Conservation (phyloP, 768 basidiomycete species). For the Chlorophyllum brunneum region DNA sequence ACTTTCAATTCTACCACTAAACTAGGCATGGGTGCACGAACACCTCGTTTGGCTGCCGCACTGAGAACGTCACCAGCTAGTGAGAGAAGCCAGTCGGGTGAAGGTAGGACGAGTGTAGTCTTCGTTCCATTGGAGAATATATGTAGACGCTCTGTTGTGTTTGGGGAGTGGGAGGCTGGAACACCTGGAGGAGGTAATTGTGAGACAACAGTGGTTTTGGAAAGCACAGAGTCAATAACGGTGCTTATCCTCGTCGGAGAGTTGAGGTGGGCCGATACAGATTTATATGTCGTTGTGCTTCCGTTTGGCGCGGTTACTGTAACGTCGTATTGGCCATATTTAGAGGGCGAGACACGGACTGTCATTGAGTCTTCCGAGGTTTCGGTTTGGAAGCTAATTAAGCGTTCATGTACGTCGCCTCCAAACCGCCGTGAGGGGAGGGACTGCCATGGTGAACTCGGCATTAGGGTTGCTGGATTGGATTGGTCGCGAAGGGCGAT, state of each 20-base stretch:
- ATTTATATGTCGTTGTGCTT: constrained; percentile 34
- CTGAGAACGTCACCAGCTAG: constrained; percentile 56
- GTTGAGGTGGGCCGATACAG: constrained; percentile 53
- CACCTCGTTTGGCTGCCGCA: constrained; percentile 55
- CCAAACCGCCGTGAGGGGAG: constrained; percentile 76
- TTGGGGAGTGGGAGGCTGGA: constrained; percentile 50
- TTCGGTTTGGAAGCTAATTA: constrained; percentile 56
- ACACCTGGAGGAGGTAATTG: constrained; percentile 53
- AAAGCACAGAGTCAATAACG: constrained; percentile 46
- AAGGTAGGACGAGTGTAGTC: constrained; percentile 61
- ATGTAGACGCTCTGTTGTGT: constrained; percentile 72
- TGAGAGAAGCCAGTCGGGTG: constrained; percentile 68
- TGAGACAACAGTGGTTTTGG: constrained; percentile 68
- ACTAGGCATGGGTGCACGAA: constrained; percentile 91
- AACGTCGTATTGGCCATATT: constrained; percentile 46
- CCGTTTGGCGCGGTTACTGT: constrained; percentile 34
- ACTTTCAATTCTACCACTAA: constrained; percentile 88
- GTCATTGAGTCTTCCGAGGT: constrained; percentile 35
- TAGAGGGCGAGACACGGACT: constrained; percentile 34
- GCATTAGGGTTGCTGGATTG: constrained; percentile 15
- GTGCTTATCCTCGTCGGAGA: constrained; percentile 51
- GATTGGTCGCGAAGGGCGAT: constrained; percentile 62
- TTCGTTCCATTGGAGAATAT: constrained; percentile 64
- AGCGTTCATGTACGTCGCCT: constrained; percentile 63
- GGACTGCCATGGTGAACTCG: constrained; percentile 62